phyloP scores from a whole-genome alignment of 306 rosid species.

The Cicer yamashitae region DNA sequence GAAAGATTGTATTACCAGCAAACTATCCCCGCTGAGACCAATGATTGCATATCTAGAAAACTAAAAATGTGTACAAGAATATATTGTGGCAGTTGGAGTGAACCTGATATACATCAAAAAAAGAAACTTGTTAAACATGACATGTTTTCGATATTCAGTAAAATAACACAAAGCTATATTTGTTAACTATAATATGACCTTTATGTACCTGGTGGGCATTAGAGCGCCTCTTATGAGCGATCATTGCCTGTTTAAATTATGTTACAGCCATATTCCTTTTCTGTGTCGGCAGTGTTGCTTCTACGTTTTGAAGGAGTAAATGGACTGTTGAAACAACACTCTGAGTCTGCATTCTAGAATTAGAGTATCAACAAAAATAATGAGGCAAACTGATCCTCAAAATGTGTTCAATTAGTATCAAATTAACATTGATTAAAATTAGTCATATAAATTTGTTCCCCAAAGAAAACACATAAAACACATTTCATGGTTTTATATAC shows the following conservation, averaged over 20 bases:
- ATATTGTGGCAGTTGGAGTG: constrained; percentile 65
- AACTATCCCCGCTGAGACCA: constrained; percentile 64
- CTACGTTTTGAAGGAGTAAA: constrained; percentile 70
- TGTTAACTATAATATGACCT: constrained; percentile 50
- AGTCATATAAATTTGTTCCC: no score
- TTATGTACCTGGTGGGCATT: constrained; percentile 61
- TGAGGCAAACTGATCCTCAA: no score
- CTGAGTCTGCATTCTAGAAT: constrained; percentile 35
- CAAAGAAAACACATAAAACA: no score
- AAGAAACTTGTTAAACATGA: constrained; percentile 7
- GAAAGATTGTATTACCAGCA: constrained; percentile 61
- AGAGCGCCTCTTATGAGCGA: constrained; percentile 72
- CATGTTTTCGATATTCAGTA: no score
- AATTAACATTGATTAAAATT: no score
- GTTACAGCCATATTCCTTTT: constrained; percentile 59
- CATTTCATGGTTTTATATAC: no score
- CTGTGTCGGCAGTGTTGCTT: constrained; percentile 77
- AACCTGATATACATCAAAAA: constrained; percentile 50
- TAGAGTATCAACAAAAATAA: no score
- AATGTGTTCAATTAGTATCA: no score
- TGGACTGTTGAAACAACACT: constrained; percentile 72
- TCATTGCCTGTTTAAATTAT: constrained; percentile 80
- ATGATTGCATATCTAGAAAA: constrained; percentile 70
- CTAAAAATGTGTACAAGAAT: constrained; percentile 71
- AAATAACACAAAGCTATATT: constrained; percentile 21